Conservation (phyloP, 371 early-diverging fungal species). For the Funneliformis caledonium region DNA sequence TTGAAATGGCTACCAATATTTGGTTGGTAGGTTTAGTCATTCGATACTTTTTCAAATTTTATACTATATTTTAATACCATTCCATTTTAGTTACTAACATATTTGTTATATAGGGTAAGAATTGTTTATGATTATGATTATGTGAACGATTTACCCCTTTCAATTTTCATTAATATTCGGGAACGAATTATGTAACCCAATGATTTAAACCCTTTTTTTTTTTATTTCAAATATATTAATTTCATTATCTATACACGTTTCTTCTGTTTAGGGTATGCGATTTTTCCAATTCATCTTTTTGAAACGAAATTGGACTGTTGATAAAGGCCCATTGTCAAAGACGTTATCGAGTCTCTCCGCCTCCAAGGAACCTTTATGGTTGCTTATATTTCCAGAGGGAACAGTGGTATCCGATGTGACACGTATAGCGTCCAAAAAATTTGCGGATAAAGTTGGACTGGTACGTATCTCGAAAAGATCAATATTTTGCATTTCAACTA, state of each 20-base stretch:
- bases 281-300: conserved; percentile 88
- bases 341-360: conserved; percentile 48
- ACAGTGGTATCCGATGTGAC: conserved; percentile 69
- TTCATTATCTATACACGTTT: neutral
- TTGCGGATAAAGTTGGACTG: conserved; percentile 58
- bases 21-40: conserved; percentile 65
- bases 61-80: neutral
- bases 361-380: conserved; percentile 71
- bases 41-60: neutral
- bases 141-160: too few species aligned
- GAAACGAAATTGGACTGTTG: conserved; percentile 78
- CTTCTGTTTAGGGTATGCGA: conserved; percentile 75
- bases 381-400: conserved; percentile 93
- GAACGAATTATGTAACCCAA: too few species aligned
- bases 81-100: neutral
- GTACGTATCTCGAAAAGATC: conserved; percentile 45
- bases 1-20: conserved; percentile 80
- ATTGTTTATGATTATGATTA: neutral
- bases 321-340: conserved; percentile 61
- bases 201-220: too few species aligned
- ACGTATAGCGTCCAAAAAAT: conserved; percentile 54
- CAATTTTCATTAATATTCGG: too few species aligned
- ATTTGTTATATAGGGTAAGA: neutral
- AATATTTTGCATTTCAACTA: neutral
- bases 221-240: too few species aligned